Percentiles rank a stretch among this genome's conserved stretches.
Conservation (phyloP, 2,329 filamentous ascomycete species). For the Tolypocladium cylindrosporum region DNA sequence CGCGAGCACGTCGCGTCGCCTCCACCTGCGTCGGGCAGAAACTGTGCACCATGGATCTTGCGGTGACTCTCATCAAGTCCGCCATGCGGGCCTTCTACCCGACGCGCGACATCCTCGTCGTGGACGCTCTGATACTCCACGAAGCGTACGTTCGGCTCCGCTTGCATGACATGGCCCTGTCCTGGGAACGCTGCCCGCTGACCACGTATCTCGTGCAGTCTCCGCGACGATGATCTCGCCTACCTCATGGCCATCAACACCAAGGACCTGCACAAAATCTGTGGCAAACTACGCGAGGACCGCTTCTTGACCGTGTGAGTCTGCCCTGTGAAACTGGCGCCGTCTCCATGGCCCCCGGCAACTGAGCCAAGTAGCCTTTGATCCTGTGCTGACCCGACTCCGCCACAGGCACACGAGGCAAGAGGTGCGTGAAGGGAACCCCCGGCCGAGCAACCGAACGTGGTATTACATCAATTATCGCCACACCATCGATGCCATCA, state of each 20-base stretch:
- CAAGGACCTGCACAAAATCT: constrained; percentile 86
- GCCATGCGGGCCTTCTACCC: constrained; percentile 81
- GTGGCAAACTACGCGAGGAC: constrained; percentile 75
- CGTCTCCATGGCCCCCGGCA: background rate
- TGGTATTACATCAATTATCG: constrained; percentile 98
- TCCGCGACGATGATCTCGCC: constrained; percentile 81
- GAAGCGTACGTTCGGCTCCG: constrained; percentile 47
- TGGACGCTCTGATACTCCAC: constrained; percentile 81
- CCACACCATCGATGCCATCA: constrained; percentile 89
- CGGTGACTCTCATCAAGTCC: constrained; percentile 74
- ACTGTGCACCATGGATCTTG: constrained; percentile 35
- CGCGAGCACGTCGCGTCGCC: background rate
- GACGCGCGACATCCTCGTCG: constrained; percentile 71
- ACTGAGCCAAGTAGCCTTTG: background rate
- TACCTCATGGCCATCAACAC: constrained; percentile 81
- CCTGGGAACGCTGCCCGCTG: background rate
- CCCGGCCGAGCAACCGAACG: constrained; percentile 72
- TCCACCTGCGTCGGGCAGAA: background rate
- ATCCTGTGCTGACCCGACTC: constrained; percentile 38
- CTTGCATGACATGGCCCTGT: background rate
- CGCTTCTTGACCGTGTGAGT: constrained; percentile 72
- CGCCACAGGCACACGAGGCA: constrained; percentile 45
- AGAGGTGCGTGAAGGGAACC: constrained; percentile 71
- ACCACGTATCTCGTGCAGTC: constrained; percentile 53
- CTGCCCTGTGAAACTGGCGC: background rate